A percentile compares a stretch with the other conserved stretches of the same genome.
Evolutionary conservation across 2,329 filamentous ascomycete genomes (phyloP).

Genomic region (Ophiostoma tasmaniense): DNA sequence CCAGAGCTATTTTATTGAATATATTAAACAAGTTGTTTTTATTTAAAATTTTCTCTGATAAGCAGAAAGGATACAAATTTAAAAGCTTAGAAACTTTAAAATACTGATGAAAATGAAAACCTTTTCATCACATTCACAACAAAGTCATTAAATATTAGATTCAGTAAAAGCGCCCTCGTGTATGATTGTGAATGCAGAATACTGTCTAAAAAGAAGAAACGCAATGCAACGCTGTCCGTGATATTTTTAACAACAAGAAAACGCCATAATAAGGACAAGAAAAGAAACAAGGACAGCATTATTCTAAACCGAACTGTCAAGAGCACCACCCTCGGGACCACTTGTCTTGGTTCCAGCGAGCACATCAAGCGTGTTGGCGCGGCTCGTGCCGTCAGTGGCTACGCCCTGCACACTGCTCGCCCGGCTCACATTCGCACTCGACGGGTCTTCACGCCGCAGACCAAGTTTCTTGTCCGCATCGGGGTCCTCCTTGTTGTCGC

Average conservation of each 20-base stretch:
- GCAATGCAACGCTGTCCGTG: neutral
- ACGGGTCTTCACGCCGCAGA: conserved; percentile 54
- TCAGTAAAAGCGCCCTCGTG: too few species aligned
- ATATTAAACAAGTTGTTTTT: too few species aligned
- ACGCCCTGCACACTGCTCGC: conserved; percentile 57
- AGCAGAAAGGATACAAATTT: too few species aligned
- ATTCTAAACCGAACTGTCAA: neutral
- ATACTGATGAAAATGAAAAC: too few species aligned
- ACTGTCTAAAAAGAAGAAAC: neutral
- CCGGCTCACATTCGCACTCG: conserved; percentile 59
- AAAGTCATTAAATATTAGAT: too few species aligned
- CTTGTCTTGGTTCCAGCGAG: conserved; percentile 27
- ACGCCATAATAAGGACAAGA: neutral
- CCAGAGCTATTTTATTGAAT: too few species aligned
- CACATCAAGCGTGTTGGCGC: conserved; percentile 10
- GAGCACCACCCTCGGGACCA: conserved; percentile 23
- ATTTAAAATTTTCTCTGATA: too few species aligned
- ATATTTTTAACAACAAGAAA: neutral
- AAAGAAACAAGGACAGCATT: too few species aligned
- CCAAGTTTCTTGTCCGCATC: conserved; percentile 57
- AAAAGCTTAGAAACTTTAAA: too few species aligned
- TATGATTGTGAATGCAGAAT: neutral
- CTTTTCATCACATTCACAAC: too few species aligned
- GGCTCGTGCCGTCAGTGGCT: conserved; percentile 13
- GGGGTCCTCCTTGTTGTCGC: conserved; percentile 40